phyloP scores from a whole-genome alignment of 2,329 filamentous ascomycete species.

The Monilinia vaccinii-corymbosi region DNA sequence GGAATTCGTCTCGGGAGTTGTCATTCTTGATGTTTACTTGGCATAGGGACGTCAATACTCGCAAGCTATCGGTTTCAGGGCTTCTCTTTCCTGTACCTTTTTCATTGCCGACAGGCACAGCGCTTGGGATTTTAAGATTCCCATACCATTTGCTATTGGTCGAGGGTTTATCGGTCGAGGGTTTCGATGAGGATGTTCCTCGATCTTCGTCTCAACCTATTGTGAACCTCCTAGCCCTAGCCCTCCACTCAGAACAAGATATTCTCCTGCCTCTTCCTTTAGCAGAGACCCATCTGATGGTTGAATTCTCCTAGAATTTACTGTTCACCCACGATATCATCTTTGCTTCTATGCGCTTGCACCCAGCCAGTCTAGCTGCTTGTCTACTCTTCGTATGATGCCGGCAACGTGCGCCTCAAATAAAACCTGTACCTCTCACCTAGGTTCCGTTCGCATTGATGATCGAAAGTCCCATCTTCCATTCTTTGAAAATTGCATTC shows the following conservation, averaged over 20 bases:
- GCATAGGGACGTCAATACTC: background rate
- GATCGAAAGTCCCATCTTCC: background rate
- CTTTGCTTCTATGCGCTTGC: background rate
- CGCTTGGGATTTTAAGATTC: conserved; percentile 38
- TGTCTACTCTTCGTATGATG: conserved; percentile 28
- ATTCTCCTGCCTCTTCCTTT: conserved; percentile 28
- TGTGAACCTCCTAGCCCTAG: conserved; percentile 38
- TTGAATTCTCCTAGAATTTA: background rate
- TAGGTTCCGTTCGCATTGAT: background rate
- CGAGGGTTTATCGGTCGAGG: conserved; percentile 32
- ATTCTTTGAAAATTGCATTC: conserved; percentile 1
- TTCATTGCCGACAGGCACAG: conserved; percentile 46
- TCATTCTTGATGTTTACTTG: conserved; percentile 31
- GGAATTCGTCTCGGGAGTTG: conserved; percentile 30
- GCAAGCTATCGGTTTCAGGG: background rate
- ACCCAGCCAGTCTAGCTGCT: conserved; percentile 29
- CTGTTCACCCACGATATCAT: conserved; percentile 5
- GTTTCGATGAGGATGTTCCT: conserved; percentile 30
- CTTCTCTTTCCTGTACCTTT: conserved; percentile 24
- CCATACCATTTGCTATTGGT: conserved; percentile 30
- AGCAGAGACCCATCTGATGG: background rate
- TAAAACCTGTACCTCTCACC: background rate
- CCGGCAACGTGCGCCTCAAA: conserved; percentile 3
- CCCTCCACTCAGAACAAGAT: conserved; percentile 38
- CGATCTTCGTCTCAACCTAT: conserved; percentile 37